Evolutionary conservation across 2,329 filamentous ascomycete genomes (phyloP).

Genomic region (Fusarium staphyleae): DNA sequence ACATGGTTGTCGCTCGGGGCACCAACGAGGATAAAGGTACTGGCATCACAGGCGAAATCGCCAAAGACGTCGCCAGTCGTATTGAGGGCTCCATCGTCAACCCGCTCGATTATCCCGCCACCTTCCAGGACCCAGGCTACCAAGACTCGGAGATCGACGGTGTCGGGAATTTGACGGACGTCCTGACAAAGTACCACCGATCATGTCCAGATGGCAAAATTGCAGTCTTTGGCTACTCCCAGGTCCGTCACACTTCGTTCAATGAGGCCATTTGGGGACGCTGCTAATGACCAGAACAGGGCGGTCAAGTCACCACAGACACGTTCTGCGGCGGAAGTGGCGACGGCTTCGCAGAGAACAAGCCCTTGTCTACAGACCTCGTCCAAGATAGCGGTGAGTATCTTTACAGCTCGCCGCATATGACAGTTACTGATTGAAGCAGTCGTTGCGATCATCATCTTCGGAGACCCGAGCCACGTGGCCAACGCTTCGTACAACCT

Average conservation of each 20-base stretch:
- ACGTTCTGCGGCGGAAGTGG: constrained; percentile 49
- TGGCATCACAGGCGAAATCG: constrained; percentile 46
- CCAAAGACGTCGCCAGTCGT: constrained; percentile 43
- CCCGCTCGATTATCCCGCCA: constrained; percentile 50
- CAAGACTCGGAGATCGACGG: constrained; percentile 47
- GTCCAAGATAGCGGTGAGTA: constrained; percentile 47
- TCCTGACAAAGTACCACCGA: constrained; percentile 44
- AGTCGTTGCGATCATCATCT: constrained; percentile 52
- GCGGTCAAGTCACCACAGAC: constrained; percentile 50
- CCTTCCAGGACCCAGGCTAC: constrained; percentile 45
- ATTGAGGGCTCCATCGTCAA: constrained; percentile 47
- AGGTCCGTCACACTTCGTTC: constrained; percentile 37
- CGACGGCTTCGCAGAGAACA: constrained; percentile 38
- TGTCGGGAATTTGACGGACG: constrained; percentile 41
- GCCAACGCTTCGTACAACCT: constrained; percentile 46
- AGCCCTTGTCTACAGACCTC: constrained; percentile 37
- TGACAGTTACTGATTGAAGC: constrained; percentile 18
- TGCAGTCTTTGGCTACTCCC: constrained; percentile 52
- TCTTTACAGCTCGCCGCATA: background rate
- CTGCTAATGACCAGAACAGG: constrained; percentile 35
- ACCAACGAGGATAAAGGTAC: constrained; percentile 46
- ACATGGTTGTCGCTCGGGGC: constrained; percentile 52
- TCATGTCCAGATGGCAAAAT: constrained; percentile 51
- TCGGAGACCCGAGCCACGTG: constrained; percentile 52
- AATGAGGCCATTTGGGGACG: background rate